Conservation (phyloP, 441 rosid species). For the Jatropha multifida region DNA sequence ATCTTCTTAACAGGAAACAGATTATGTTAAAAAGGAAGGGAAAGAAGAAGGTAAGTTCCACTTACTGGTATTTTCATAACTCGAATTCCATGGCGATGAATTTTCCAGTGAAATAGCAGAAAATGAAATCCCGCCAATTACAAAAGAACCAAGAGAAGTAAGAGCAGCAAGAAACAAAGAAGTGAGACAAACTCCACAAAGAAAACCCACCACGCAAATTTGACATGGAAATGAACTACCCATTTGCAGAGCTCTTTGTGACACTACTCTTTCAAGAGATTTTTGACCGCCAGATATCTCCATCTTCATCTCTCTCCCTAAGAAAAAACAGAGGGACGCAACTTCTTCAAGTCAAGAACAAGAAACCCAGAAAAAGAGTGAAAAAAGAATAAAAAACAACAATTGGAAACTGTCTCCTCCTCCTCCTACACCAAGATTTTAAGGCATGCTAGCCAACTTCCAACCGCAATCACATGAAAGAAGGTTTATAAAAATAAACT, state of each 20-base stretch:
- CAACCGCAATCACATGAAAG: slow-evolving; percentile 38
- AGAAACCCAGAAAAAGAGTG: background rate
- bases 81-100: slow-evolving; percentile 60
- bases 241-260: slow-evolving; percentile 83
- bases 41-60: background rate
- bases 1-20: background rate
- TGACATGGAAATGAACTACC: slow-evolving; percentile 90
- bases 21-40: background rate
- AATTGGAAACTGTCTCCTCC: slow-evolving; percentile 12
- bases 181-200: slow-evolving; percentile 83
- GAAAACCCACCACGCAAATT: slow-evolving; percentile 83
- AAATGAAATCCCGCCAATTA: slow-evolving; percentile 51
- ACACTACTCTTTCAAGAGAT: slow-evolving; percentile 73
- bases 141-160: slow-evolving; percentile 71
- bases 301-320: slow-evolving; percentile 23
- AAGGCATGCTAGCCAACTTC: slow-evolving; percentile 20
- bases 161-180: slow-evolving; percentile 79
- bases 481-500: background rate
- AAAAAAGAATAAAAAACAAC: background rate
- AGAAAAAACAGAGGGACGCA: background rate
- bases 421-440: background rate
- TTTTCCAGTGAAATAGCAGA: slow-evolving; percentile 39
- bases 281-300: slow-evolving; percentile 46
- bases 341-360: background rate
- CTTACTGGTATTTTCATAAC: slow-evolving; percentile 51